Base-by-base conservation (phyloP, 257 asterid genomes). In the Nyctanthes arbortristis region DNA sequence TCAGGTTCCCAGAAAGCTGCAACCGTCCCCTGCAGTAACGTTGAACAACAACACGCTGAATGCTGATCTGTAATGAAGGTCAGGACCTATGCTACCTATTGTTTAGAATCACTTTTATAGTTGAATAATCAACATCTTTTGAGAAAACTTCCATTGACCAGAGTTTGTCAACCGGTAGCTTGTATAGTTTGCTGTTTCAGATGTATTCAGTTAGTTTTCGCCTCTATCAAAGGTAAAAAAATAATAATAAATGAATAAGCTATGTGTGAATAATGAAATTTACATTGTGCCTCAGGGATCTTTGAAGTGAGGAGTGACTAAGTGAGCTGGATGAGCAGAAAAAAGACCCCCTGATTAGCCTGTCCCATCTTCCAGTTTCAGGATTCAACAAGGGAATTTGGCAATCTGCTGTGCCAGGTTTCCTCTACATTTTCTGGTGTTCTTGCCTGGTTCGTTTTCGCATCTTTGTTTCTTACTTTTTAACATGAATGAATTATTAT, bases 61-160 rank as follows among this genome's bases (percentile, higher is more conserved):
- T 22, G 22, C 37, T 8, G 70, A 61, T 37, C 35, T 22, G n/a
- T 24, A 52, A 18, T 61, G 67, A 73, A 78, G 75, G 77, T 73
- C 9, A 10, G 68, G 30, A 14, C 45, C 56, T 20, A 12, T 65
- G 20, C 37, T 27, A 54, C 37, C 11, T 7, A 30, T 29, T 65
- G 14, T 29, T 57, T 22, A 36, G 2, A 34, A 14, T 72, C 27
- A 24, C 20, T 37, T n/a, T 22, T 36, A 1, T 24, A 8, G 35
- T 73, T 37, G 49, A 9, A 39, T 31, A 37, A 40, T 40, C 57
- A 56, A 32, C 43, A 16, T 69, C 13, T 13, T 61, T 49, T 9
- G 36, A 52, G 54, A 20, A 11, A 58, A 22, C 49, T 73, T 73
- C 63, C 68, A 16, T 49, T 43, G 45, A 31, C 67, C 32, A 66